Evolutionary conservation across 352 stramenopile species (phyloP).

Genomic region (Phytophthora agathidicida): DNA sequence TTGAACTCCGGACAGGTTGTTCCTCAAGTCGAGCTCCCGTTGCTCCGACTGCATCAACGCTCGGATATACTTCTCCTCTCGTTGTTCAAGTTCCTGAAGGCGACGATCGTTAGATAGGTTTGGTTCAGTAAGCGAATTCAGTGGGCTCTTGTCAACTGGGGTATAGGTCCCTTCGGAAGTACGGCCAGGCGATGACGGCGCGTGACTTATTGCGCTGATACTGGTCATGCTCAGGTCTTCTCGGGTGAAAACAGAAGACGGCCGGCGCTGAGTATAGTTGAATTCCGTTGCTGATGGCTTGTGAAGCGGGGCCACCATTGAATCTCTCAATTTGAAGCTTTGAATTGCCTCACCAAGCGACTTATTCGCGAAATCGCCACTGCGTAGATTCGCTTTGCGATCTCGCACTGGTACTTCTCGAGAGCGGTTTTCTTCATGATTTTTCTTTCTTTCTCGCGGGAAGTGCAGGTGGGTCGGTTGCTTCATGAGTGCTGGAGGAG

Average conservation of each 20-base stretch:
- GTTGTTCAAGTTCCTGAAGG: constrained; percentile 62
- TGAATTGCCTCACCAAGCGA: constrained; percentile 66
- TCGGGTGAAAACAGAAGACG: constrained; percentile 27
- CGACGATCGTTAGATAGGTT: constrained; percentile 18
- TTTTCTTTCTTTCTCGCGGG: background rate
- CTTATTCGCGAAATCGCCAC: constrained; percentile 72
- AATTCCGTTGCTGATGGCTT: constrained; percentile 18
- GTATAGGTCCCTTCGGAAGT: constrained; percentile 5
- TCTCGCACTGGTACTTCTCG: constrained; percentile 6
- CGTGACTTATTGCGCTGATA: constrained; percentile 32
- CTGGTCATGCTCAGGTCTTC: constrained; percentile 35
- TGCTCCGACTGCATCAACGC: constrained; percentile 83
- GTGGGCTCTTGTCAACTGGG: constrained; percentile 13
- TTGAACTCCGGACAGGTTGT: constrained; percentile 48
- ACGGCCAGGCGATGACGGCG: constrained; percentile 15
- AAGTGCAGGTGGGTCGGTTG: background rate
- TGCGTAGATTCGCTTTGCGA: constrained; percentile 38
- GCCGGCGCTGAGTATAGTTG: constrained; percentile 22
- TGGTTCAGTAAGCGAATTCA: background rate
- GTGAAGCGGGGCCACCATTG: background rate
- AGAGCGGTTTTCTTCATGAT: background rate
- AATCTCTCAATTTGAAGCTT: constrained; percentile 53
- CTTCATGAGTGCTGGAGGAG: background rate
- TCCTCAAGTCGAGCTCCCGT: constrained; percentile 69
- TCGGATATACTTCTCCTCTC: constrained; percentile 78